Evolutionary conservation across 768 basidiomycete species (phyloP).

Genomic region (Neoboletus subvelutipes): DNA sequence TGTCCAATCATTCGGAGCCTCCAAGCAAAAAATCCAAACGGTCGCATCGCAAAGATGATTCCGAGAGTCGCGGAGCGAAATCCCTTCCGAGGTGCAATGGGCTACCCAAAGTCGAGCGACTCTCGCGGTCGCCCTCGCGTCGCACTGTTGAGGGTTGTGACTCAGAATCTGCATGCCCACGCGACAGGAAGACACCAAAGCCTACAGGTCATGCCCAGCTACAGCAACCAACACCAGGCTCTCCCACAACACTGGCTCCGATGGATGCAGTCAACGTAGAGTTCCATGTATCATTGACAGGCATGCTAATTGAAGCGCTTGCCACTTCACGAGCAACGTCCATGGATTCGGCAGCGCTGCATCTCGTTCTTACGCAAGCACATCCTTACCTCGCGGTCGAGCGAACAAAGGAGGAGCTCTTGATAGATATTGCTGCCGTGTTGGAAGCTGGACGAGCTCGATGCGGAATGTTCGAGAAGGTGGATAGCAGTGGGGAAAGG

Average conservation of each 20-base stretch:
- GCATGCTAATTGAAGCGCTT: slow-evolving; percentile 69
- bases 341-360: slow-evolving; percentile 53
- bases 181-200: slow-evolving; percentile 5
- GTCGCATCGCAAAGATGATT: slow-evolving; percentile 1
- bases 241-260: background rate
- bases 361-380: slow-evolving; percentile 48
- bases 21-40: slow-evolving; percentile 23
- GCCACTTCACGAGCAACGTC: slow-evolving; percentile 73
- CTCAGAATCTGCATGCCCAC: background rate
- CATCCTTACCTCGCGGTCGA: slow-evolving; percentile 51
- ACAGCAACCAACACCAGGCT: background rate
- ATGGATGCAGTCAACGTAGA: slow-evolving; percentile 19
- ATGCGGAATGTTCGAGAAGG: slow-evolving; percentile 69
- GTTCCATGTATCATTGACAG: slow-evolving; percentile 48
- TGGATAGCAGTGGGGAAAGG: slow-evolving; percentile 59
- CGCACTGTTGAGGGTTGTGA: background rate
- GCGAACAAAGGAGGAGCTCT: slow-evolving; percentile 43
- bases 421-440: slow-evolving; percentile 48
- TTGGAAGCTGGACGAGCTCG: slow-evolving; percentile 45
- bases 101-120: background rate
- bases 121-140: slow-evolving; percentile 12
- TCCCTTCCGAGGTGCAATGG: background rate
- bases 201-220: background rate
- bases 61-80: background rate
- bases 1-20: slow-evolving; percentile 9